Base-by-base conservation (phyloP, 768 basidiomycete species). In the Rickenella mellea region DNA sequence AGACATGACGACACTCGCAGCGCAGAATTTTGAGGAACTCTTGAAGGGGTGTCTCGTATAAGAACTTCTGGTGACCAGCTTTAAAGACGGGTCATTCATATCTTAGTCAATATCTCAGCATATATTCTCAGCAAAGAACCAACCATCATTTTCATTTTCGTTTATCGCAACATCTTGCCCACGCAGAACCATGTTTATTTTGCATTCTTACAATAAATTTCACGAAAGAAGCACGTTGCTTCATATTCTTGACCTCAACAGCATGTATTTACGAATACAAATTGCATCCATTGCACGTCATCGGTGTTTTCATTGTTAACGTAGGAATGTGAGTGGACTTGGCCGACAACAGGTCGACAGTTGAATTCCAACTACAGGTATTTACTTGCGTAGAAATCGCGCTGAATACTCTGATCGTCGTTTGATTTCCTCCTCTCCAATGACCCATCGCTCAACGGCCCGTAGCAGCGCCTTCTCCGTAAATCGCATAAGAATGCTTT, bases 401-500 rank as follows among this genome's bases (percentile, higher is more conserved):
- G 19, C 24, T 36, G 33, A 17, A 4, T 3, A 36, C 5, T 36
- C 15, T 36, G 11, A 22, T 15, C 15, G 33, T 11, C 10, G 19
- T 22, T 36, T 22, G 11, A 19, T 36, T 22, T 36, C 33, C 24
- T 36, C 33, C 24, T 36, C 33, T 7, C 19, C 9, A 17, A 36
- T 10, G 19, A 22, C 3, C 19, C 24, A 74, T 26, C 62, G 65
- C 44, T 67, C 60, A 0, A 76, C 66, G 12, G 62, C 51, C 14
- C 63, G 55, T 14, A 85, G 66, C 30, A 83, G 48, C 25, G 59
- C 54, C 44, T 58, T 67, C 57, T 86, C 84, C 39, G 72, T 45
- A 64, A 69, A 76, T 6, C 84, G 74, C 66, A 86, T 70, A 7
- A 57, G 19, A 65, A 71, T 78, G 12, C 69, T 66, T 57, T 88